phyloP scores from a whole-genome alignment of 768 basidiomycete genomes.

The Fibroporia radiculosa region DNA sequence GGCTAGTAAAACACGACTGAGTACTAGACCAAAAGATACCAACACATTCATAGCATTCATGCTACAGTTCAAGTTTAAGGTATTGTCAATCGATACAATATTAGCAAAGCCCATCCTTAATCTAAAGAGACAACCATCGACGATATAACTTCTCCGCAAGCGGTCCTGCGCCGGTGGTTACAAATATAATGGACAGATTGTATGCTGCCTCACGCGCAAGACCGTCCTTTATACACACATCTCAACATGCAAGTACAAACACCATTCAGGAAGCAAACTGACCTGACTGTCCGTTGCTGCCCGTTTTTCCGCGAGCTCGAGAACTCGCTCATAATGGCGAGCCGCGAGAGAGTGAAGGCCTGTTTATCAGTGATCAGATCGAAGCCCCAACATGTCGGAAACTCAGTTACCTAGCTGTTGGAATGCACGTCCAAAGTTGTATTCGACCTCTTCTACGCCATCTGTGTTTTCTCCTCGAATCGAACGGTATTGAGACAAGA shows the following conservation, averaged over 20 bases:
- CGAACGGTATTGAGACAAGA: conserved; percentile 74
- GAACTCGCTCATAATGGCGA: conserved; percentile 74
- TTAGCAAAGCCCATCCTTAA: too few species aligned
- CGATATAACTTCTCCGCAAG: conserved; percentile 65
- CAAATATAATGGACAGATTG: conserved; percentile 79
- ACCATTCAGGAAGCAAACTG: too few species aligned
- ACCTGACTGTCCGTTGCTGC: conserved; percentile 26
- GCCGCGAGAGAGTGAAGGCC: conserved; percentile 78
- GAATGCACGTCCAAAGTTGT: conserved; percentile 87
- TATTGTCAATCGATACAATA: too few species aligned
- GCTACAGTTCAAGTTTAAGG: too few species aligned
- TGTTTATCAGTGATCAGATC: conserved; percentile 25
- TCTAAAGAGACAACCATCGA: conserved; percentile 81
- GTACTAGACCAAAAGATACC: too few species aligned
- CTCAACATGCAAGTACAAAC: too few species aligned
- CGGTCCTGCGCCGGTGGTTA: conserved; percentile 65
- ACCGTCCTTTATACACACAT: too few species aligned
- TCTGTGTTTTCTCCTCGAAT: conserved; percentile 38
- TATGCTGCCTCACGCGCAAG: conserved; percentile 78
- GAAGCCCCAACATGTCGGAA: neutral
- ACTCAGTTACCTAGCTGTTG: conserved; percentile 86
- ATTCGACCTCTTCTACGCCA: conserved; percentile 73
- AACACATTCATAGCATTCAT: too few species aligned
- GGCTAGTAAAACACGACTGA: too few species aligned
- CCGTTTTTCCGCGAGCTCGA: conserved; percentile 50